Evolutionary conservation across 2,329 filamentous ascomycete species (phyloP).

Genomic region (Laburnicola sp.): DNA sequence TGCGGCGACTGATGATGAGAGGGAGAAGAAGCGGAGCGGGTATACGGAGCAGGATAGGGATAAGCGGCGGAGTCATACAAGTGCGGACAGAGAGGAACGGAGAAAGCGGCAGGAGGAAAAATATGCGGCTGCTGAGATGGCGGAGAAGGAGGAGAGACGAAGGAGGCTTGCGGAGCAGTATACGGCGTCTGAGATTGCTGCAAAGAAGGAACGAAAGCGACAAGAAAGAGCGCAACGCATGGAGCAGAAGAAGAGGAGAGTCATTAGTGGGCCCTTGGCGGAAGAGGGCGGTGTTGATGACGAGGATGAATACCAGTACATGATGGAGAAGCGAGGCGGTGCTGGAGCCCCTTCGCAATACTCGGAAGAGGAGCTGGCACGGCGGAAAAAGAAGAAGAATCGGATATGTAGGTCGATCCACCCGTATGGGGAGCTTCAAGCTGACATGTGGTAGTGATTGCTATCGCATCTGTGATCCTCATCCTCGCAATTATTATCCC

Average conservation of each 20-base stretch:
- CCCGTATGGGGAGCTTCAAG: not conserved
- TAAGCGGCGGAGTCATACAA: too few species aligned
- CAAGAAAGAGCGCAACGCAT: constrained; percentile 34
- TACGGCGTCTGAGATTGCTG: constrained; percentile 45
- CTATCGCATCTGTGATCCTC: constrained; percentile 43
- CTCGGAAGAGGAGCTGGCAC: constrained; percentile 45
- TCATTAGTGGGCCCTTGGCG: constrained; percentile 53
- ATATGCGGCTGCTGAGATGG: constrained; percentile 32
- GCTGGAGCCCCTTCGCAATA: constrained; percentile 39
- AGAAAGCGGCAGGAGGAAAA: too few species aligned
- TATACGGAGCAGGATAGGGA: constrained; percentile 23
- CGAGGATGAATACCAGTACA: constrained; percentile 46
- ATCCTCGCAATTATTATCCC: constrained; percentile 53
- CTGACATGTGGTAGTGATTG: constrained; percentile 39
- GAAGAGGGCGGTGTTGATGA: constrained; percentile 51
- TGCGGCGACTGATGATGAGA: constrained; percentile 14
- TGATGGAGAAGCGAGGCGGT: constrained; percentile 49
- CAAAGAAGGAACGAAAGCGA: constrained; percentile 41
- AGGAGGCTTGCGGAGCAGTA: constrained; percentile 35
- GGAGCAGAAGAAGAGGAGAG: constrained; percentile 44
- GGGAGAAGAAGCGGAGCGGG: constrained; percentile 27
- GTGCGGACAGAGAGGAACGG: constrained; percentile 29
- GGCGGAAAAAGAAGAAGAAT: constrained; percentile 51
- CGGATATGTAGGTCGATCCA: constrained; percentile 59
- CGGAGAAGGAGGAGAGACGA: constrained; percentile 35